These are phyloP conservation scores for Penicillium angulare DNA, from an alignment of 495 filamentous ascomycete genomes.

Conservation along the genomic window DNA sequence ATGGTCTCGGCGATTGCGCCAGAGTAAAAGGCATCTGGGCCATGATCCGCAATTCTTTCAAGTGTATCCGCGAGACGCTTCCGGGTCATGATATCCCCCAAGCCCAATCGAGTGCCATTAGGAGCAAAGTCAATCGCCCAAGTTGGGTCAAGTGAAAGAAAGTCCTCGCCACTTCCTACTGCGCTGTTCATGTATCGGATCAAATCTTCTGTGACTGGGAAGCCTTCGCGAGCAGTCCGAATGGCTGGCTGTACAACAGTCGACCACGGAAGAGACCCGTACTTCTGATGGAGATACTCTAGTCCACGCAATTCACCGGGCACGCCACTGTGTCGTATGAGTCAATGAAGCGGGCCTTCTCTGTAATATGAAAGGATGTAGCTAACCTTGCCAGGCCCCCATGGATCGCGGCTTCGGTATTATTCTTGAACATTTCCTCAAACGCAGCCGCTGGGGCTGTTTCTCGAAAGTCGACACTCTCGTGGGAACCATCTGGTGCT, in stretches of 20 bases:
- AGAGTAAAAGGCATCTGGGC: slow-evolving; percentile 72
- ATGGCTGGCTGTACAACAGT: slow-evolving; percentile 69
- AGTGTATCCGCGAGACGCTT: slow-evolving; percentile 77
- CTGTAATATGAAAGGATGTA: neutral
- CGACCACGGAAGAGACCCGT: slow-evolving; percentile 70
- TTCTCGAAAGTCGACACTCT: slow-evolving; percentile 84
- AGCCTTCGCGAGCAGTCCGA: slow-evolving; percentile 71
- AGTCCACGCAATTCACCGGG: slow-evolving; percentile 82
- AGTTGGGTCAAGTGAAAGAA: slow-evolving; percentile 66
- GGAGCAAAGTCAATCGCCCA: slow-evolving; percentile 91
- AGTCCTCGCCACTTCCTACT: slow-evolving; percentile 45
- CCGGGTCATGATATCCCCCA: slow-evolving; percentile 75
- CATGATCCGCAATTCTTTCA: slow-evolving; percentile 66
- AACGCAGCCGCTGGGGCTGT: slow-evolving; percentile 75
- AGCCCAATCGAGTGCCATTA: slow-evolving; percentile 63
- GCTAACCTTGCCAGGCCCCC: slow-evolving; percentile 65
- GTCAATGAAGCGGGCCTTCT: neutral
- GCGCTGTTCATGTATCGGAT: slow-evolving; percentile 63
- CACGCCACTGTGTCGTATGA: slow-evolving; percentile 54
- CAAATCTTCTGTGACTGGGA: slow-evolving; percentile 65
- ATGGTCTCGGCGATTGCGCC: slow-evolving; percentile 72
- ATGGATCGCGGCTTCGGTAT: slow-evolving; percentile 43
- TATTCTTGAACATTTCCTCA: slow-evolving; percentile 75
- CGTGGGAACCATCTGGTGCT: slow-evolving; percentile 59
- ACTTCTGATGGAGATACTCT: slow-evolving; percentile 70